Percentiles rank a stretch among this genome's conserved stretches.
Evolutionary conservation across 1,284 basidiomycete genomes (phyloP).

Genomic region (Irpex lacteus): DNA sequence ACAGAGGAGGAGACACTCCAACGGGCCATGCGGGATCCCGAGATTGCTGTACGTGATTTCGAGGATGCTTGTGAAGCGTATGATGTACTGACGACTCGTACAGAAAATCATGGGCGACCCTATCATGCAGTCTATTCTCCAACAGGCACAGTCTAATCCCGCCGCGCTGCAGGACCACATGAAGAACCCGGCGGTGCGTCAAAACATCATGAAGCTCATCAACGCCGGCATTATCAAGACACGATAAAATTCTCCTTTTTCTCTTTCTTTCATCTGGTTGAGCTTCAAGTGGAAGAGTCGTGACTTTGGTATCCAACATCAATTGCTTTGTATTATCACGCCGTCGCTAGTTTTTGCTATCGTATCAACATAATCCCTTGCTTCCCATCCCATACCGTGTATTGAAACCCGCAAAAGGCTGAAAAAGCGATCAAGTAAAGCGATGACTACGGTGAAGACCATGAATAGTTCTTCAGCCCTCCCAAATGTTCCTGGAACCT

Average conservation of each 20-base stretch:
- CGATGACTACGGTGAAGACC: constrained; percentile 49
- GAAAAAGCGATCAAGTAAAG: not conserved
- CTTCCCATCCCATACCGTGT: not conserved
- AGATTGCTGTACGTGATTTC: constrained; percentile 73
- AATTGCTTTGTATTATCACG: constrained; percentile 15
- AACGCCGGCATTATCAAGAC: constrained; percentile 91
- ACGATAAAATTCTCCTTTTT: constrained; percentile 39
- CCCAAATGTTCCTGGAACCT: constrained; percentile 42
- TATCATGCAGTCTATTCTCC: constrained; percentile 90
- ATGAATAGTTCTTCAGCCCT: constrained; percentile 36
- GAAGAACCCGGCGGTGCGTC: constrained; percentile 86
- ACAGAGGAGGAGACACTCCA: constrained; percentile 91
- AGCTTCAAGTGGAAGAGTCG: constrained; percentile 14
- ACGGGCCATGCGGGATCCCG: constrained; percentile 96
- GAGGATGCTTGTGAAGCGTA: constrained; percentile 3
- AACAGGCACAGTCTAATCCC: constrained; percentile 92
- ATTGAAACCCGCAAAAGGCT: not conserved
- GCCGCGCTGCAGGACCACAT: constrained; percentile 93
- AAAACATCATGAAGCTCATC: constrained; percentile 91
- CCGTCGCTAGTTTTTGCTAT: not conserved
- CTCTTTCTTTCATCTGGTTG: constrained; percentile 2
- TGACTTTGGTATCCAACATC: constrained; percentile 13
- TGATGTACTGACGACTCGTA: constrained; percentile 10
- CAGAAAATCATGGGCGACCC: constrained; percentile 85
- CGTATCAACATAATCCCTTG: not conserved